These are phyloP conservation scores for Dryadomyces sulphureus DNA, from an alignment of 2,329 filamentous ascomycete species.

Conservation along the genomic window DNA sequence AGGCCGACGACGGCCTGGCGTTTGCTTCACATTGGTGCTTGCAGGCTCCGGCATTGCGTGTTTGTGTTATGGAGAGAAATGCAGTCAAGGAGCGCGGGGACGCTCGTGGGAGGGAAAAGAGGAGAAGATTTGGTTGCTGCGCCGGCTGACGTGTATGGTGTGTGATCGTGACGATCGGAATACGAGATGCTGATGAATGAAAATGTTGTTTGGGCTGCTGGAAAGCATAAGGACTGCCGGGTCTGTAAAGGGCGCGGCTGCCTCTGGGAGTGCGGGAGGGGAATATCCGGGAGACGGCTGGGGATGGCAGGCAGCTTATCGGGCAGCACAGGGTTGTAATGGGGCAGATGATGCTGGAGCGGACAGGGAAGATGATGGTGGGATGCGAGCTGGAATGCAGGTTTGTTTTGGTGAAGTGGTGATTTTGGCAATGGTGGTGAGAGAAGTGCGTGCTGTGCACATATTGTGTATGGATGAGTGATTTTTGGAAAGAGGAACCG, in stretches of 20 bases:
- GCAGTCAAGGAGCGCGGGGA: neutral
- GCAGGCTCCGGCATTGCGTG: constrained; percentile 19
- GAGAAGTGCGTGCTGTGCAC: constrained; percentile 12
- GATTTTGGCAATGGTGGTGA: too few relatives aligned
- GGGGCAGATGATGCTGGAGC: neutral
- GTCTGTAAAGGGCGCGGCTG: neutral
- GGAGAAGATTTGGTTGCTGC: neutral
- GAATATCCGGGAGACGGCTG: too few relatives aligned
- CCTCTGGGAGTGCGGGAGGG: too few relatives aligned
- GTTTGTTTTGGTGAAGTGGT: constrained; percentile 7
- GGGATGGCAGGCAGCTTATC: neutral
- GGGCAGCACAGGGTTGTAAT: neutral
- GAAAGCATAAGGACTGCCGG: constrained; percentile 1
- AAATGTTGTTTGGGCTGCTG: neutral
- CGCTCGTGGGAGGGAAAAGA: constrained; percentile 1
- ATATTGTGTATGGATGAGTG: constrained; percentile 10
- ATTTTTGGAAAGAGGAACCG: neutral
- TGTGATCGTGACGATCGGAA: neutral
- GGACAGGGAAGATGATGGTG: neutral
- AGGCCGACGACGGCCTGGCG: constrained; percentile 25
- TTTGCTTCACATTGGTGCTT: constrained; percentile 14
- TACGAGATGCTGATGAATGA: neutral
- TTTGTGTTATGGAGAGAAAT: neutral
- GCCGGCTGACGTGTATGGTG: neutral
- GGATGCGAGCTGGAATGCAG: neutral